A percentile compares a stretch with the other conserved stretches of the same genome.
Evolutionary conservation across 1,284 basidiomycete genomes (phyloP).

Genomic region (Malassezia sp.): DNA sequence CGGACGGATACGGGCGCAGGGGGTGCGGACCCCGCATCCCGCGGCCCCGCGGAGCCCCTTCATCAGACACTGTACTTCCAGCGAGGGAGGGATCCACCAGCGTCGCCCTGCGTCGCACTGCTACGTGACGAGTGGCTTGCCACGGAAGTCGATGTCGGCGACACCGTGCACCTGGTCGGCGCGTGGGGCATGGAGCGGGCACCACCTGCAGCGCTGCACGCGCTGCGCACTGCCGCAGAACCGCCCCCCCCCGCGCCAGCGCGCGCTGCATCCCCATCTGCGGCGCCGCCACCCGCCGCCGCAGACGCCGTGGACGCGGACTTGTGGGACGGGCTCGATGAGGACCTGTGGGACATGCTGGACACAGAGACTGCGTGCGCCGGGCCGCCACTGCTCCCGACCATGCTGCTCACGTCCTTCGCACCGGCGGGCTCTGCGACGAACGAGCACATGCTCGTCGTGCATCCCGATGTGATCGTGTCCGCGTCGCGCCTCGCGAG

Average conservation of each 20-base stretch:
- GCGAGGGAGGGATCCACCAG: background rate
- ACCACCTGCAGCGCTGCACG: too few species aligned
- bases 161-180: slow-evolving; percentile 29
- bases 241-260: background rate
- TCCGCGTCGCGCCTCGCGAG: slow-evolving; percentile 36
- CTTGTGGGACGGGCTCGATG: slow-evolving; percentile 24
- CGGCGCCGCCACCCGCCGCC: background rate
- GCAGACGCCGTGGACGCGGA: slow-evolving; percentile 18
- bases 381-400: too few species aligned
- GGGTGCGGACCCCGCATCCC: background rate
- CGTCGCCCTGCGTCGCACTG: slow-evolving; percentile 12
- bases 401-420: slow-evolving; percentile 13
- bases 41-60: background rate
- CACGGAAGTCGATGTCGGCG: slow-evolving; percentile 18
- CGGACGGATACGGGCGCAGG: background rate
- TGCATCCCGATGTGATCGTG: slow-evolving; percentile 39
- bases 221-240: background rate
- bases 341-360: background rate
- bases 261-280: too few species aligned
- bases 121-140: slow-evolving; percentile 35
- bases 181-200: slow-evolving; percentile 18
- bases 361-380: background rate
- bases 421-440: background rate
- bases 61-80: slow-evolving; percentile 7
- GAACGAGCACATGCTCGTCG: slow-evolving; percentile 30